Evolutionary conservation across 768 basidiomycete genomes (phyloP).

Genomic region (Plicaturopsis crispa): DNA sequence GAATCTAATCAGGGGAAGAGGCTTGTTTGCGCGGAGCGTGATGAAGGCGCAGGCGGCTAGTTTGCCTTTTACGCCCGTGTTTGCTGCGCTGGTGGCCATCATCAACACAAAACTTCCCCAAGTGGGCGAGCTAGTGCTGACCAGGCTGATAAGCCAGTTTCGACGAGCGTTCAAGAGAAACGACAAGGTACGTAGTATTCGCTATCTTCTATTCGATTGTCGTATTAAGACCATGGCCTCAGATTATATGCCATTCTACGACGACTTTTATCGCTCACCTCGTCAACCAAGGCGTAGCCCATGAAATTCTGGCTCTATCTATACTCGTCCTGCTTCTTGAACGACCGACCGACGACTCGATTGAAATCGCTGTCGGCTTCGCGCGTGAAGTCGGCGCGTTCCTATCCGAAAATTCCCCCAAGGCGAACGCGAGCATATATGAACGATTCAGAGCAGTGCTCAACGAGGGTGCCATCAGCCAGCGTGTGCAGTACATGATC

Average conservation of each 20-base stretch:
- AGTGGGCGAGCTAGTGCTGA: constrained; percentile 88
- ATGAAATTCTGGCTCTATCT: constrained; percentile 91
- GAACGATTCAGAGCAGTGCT: constrained; percentile 96
- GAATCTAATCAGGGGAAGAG: constrained; percentile 89
- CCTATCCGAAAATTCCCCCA: constrained; percentile 87
- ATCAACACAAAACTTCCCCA: constrained; percentile 97
- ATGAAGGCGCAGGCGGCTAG: constrained; percentile 99
- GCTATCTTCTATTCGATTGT: not conserved
- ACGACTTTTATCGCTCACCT: constrained; percentile 89
- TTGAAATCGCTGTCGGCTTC: constrained; percentile 97
- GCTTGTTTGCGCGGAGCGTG: constrained; percentile 86
- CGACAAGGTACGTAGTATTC: constrained; percentile 89
- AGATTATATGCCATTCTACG: constrained; percentile 92
- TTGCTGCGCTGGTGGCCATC: constrained; percentile 88
- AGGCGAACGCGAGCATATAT: constrained; percentile 90
- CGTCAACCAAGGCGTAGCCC: constrained; percentile 88
- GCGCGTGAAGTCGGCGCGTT: constrained; percentile 97
- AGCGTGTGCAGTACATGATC: constrained; percentile 98
- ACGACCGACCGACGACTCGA: constrained; percentile 93
- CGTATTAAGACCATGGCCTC: not conserved
- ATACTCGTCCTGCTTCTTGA: constrained; percentile 94
- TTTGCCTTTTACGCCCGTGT: constrained; percentile 96
- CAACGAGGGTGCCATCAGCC: constrained; percentile 92
- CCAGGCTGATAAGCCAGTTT: constrained; percentile 91
- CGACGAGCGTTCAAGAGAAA: constrained; percentile 92